Evolutionary conservation across 2,329 filamentous ascomycete species (phyloP), one percentile per base, ranked within the genome.

Genomic region (Monilinia fructicola): DNA sequence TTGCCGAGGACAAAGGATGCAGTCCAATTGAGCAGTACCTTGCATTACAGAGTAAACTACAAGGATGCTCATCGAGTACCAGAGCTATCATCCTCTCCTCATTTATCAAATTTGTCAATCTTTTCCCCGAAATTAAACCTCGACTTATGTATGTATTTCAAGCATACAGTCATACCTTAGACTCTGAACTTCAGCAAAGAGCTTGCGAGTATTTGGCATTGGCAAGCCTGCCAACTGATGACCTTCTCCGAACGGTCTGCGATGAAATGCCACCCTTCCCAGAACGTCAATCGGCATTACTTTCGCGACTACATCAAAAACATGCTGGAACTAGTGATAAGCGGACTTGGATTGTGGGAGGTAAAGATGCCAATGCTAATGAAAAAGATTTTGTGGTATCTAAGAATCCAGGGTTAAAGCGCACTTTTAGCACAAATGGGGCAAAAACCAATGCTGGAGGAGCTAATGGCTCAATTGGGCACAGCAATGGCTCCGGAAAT

Each of bases 211-310:
- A 98, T 77, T 83, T 97, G 68, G 88, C 90, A 0, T 83, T 99
- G 69, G 92, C 93, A 23, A 93, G 86, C 44, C 84, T 96, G 77
- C 90, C 92, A 0, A 92, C 92, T 0, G 95, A 99, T 74, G 93
- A 98, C 71, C 84, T 99, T 9, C 83, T 99, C 16, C 87, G 95
- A 62, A 98, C 95, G 0, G 89, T 99, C 7, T 97, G 93, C 77
- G 95, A 99, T 73, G 95, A 99, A 78, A 99, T 99, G 96, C 95
- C 95, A 2, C 93, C 95, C 0, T 99, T 98, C 79, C 96, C 95
- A 0, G 93, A 99, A 78, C 85, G 96, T 68, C 89, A 96, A 67
- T 98, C 95, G 6, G 94, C 95, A 1, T 82, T 99, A 38, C 83
- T 99, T 14, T 97, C 94, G 50, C 86, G 95, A 67, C 84, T 99